A percentile compares a stretch with the other conserved stretches of the same genome.
Conservation (phyloP, 371 early-diverging fungal genomes). For the Circinella umbellata region DNA sequence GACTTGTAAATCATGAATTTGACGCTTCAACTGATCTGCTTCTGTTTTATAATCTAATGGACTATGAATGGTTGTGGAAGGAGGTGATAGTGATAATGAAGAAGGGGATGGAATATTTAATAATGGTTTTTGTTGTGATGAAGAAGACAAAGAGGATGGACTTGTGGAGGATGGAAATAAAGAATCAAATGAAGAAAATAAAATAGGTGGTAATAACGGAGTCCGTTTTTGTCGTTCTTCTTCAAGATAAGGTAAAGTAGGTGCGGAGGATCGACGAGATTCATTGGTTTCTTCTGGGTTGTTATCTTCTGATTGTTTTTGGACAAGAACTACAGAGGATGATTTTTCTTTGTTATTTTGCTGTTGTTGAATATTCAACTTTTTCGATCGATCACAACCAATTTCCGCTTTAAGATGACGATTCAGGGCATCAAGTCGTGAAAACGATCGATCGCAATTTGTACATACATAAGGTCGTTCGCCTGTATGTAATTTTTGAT, state of each 20-base stretch:
- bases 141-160: neutral
- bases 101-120: no score
- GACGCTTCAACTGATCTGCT: slow-evolving; percentile 20
- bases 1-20: slow-evolving; percentile 36
- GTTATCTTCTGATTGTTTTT: neutral
- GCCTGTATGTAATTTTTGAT: slow-evolving; percentile 67
- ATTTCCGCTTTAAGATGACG: slow-evolving; percentile 70
- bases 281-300: neutral
- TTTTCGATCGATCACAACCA: slow-evolving; percentile 26
- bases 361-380: neutral
- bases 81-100: neutral
- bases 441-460: slow-evolving; percentile 65
- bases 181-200: slow-evolving; percentile 4
- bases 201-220: neutral
- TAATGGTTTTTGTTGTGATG: neutral
- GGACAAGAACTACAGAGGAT: no score
- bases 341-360: neutral
- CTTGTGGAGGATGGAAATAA: neutral
- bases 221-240: neutral
- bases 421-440: slow-evolving; percentile 72
- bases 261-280: slow-evolving; percentile 1
- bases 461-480: slow-evolving; percentile 63
- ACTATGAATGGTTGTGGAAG: neutral
- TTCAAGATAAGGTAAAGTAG: slow-evolving; percentile 5
- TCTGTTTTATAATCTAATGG: slow-evolving; percentile 6